These are phyloP conservation scores for Sutorius australiensis DNA, from an alignment of 768 basidiomycete genomes.

Conservation along the genomic window DNA sequence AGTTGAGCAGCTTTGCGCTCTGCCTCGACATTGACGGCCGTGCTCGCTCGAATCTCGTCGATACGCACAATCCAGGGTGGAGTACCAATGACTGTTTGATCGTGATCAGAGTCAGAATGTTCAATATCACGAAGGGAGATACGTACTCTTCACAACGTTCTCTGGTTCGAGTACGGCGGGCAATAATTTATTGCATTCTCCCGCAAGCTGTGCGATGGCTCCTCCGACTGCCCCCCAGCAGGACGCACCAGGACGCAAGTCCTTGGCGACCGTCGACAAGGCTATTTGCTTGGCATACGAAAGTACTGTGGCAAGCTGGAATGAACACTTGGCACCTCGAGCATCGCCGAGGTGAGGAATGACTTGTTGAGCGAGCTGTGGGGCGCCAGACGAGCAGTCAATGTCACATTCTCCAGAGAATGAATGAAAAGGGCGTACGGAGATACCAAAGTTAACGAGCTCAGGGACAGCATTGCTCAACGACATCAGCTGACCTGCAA, in stretches of 20 bases:
- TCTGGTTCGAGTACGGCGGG: constrained; percentile 72
- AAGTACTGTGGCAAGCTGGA: constrained; percentile 71
- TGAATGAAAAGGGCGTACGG: constrained; percentile 43
- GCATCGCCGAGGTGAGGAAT: constrained; percentile 84
- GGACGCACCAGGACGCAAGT: constrained; percentile 57
- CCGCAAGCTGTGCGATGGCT: constrained; percentile 63
- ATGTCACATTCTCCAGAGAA: neutral
- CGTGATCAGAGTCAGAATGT: neutral
- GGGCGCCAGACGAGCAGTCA: neutral
- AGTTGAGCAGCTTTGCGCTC: constrained; percentile 83
- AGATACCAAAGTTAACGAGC: constrained; percentile 88
- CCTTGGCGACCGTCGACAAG: constrained; percentile 63
- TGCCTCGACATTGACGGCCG: constrained; percentile 87
- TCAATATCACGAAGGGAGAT: neutral
- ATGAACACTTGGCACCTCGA: constrained; percentile 69
- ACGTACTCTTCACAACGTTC: constrained; percentile 74
- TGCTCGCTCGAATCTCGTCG: constrained; percentile 74
- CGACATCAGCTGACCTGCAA: constrained; percentile 69
- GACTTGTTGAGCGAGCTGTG: constrained; percentile 82
- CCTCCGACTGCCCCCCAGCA: constrained; percentile 77
- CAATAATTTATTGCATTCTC: constrained; percentile 67
- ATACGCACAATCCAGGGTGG: constrained; percentile 86
- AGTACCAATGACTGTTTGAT: constrained; percentile 57
- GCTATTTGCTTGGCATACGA: constrained; percentile 72
- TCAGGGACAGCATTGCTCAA: constrained; percentile 73